These are phyloP conservation scores for Tylopilus plumbeoviolaceoides DNA, from an alignment of 768 basidiomycete genomes.

Conservation along the genomic window DNA sequence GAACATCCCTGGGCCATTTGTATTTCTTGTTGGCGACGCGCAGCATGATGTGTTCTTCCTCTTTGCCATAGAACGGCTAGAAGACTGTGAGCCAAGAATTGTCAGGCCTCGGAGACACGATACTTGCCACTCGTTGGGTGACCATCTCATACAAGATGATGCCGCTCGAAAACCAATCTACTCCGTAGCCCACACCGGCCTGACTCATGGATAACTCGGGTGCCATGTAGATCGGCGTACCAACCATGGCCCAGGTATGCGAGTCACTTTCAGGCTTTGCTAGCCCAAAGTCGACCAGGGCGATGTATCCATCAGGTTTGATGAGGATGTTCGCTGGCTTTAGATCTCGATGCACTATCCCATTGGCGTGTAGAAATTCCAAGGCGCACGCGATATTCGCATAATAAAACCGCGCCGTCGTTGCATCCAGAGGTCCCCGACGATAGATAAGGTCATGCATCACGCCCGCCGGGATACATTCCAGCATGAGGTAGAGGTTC, in stretches of 20 bases:
- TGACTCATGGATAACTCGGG: conserved; percentile 40
- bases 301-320: conserved; percentile 52
- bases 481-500: conserved; percentile 50
- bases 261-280: conserved; percentile 23
- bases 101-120: background rate
- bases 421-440: conserved; percentile 30
- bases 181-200: conserved; percentile 22
- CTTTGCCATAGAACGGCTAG: conserved; percentile 27
- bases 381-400: conserved; percentile 50
- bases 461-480: conserved; percentile 45
- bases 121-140: conserved; percentile 33
- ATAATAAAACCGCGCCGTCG: conserved; percentile 46
- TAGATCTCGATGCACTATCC: conserved; percentile 51
- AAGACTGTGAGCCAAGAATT: background rate
- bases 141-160: conserved; percentile 52
- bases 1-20: conserved; percentile 37
- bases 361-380: conserved; percentile 40
- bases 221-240: conserved; percentile 47
- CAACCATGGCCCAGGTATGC: conserved; percentile 34
- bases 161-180: conserved; percentile 58
- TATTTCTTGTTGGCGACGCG: conserved; percentile 29
- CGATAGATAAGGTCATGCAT: conserved; percentile 36
- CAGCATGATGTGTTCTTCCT: conserved; percentile 24
- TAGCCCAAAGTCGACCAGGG: conserved; percentile 49
- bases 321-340: conserved; percentile 58